Base-by-base conservation (phyloP, 1,284 basidiomycete species). In the Cutaneotrichosporon sp. region DNA sequence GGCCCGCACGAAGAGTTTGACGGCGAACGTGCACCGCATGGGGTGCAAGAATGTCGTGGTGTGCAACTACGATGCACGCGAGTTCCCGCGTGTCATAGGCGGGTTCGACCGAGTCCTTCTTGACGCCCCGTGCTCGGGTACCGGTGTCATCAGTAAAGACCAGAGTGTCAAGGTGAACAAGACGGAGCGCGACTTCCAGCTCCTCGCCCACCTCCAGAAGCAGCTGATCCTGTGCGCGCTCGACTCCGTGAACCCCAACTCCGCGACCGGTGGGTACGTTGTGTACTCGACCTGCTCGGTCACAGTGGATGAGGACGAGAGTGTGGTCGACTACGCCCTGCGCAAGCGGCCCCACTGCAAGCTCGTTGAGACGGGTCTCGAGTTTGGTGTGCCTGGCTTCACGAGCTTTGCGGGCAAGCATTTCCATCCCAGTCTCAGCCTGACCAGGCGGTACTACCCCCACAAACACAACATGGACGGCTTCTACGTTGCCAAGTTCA, bases 251-350 rank as follows among this genome's bases (percentile, higher is more conserved):
- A 86, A 85, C 61, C 84, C 93, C 10, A 84, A 86, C 52, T 94
- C 91, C 3, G 84, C 87, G 62, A 90, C 89, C 0, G 96, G 96
- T 12, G 94, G 92, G 22, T 93, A 87, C 73, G 79, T 98, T 62
- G 94, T 98, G 54, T 99, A 99, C 78, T 97, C 93, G 49, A 99
- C 96, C 0, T 99, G 96, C 73, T 97, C 93, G 7, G 91, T 99
- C 42, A 97, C 88, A 4, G 88, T 97, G 3, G 96, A 98, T 66
- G 96, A 99, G 78, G 93, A 99, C 78, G 96, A 99, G 76, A 85
- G 90, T 5, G 94, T 98, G 16, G 90, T 99, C 17, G 90, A 97
- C 74, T 99, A 99, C 68, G 96, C 96, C n/a, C 80, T 99, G 51
- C 84, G 87, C 61, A 97, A 99, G 76, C 83, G 96, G 31, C 88